Evolutionary conservation across 768 basidiomycete genomes (phyloP), one percentile per base, ranked within the genome.

Genomic region (Hydnum rufescens): DNA sequence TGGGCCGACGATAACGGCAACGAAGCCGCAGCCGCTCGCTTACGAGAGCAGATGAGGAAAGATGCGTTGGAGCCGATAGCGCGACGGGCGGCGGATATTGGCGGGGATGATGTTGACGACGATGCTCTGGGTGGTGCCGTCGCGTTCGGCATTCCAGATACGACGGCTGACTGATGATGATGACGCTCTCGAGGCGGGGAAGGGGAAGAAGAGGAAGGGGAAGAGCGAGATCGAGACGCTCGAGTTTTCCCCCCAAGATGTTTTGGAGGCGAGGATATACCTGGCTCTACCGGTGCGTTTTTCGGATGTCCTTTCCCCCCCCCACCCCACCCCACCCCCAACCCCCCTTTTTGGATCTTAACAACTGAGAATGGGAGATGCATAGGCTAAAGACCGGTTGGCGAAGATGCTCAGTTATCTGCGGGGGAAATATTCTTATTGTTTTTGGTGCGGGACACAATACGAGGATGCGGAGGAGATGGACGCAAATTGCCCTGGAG

Each of bases 361-460:
- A 32, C 50, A 32, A 22, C 28, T 13, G 25, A 6, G 5, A 16
- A 5, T 42, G 32, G 49, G 23, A 22, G n/a, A 49, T 34, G 5
- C 42, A 49, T 59, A 90, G 87, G 75, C 82, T 55, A 71, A 72
- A 56, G 78, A 82, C 64, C 73, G 83, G 30, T 70, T 89, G 32
- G 65, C 70, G 34, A 66, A 80, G 44, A 75, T 86, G 18, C 68
- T 88, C 25, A 66, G 74, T 3, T 86, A 90, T 63, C 72, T 90
- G 48, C 80, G 87, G 25, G 69, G 74, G 34, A 71, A 68, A 55
- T 75, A 87, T 63, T 61, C 69, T 3, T 89, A 89, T 62, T 89
- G 87, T 62, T 88, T 87, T 64, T 89, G 85, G 82, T 90, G 87
- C 61, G 87, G 87, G 8, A 73, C 80, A 8, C 72, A 77, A 58